phyloP scores from a whole-genome alignment of 2,329 filamentous ascomycete species.

The Phialophora macrospora region DNA sequence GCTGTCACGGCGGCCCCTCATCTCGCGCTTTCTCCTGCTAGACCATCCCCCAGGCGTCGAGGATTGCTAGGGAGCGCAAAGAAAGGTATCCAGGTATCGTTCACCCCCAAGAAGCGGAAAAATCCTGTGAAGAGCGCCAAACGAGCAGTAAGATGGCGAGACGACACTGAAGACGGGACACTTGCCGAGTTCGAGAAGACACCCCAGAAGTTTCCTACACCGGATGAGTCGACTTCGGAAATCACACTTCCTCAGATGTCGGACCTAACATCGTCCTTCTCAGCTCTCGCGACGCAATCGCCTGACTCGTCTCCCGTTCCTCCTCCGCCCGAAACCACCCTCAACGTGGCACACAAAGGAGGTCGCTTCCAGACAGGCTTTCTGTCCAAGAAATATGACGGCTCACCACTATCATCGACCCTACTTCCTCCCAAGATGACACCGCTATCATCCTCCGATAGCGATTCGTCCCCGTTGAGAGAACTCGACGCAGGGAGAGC shows the following conservation, averaged over 20 bases:
- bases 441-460: conserved; percentile 63
- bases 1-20: conserved; percentile 41
- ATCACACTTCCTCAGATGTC: conserved; percentile 55
- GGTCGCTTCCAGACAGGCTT: conserved; percentile 89
- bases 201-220: conserved; percentile 64
- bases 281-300: conserved; percentile 44
- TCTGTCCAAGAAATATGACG: conserved; percentile 69
- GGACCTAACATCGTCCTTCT: conserved; percentile 52
- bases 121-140: conserved; percentile 63
- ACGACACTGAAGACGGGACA: conserved; percentile 83
- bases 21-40: conserved; percentile 66
- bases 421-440: conserved; percentile 61
- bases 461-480: conserved; percentile 60
- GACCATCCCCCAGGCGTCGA: conserved; percentile 78
- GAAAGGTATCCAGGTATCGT: conserved; percentile 70
- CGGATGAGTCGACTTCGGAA: conserved; percentile 61
- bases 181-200: conserved; percentile 92
- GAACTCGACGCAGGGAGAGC: conserved; percentile 58
- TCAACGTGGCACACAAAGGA: conserved; percentile 67
- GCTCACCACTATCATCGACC: conserved; percentile 58
- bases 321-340: conserved; percentile 59
- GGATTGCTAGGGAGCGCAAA: conserved; percentile 64
- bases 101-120: conserved; percentile 81
- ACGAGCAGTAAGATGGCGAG: conserved; percentile 86
- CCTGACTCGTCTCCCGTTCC: conserved; percentile 63